These are phyloP conservation scores for Flaveria ramosissima DNA, from an alignment of 129 eudicot genomes.

Conservation along the genomic window DNA sequence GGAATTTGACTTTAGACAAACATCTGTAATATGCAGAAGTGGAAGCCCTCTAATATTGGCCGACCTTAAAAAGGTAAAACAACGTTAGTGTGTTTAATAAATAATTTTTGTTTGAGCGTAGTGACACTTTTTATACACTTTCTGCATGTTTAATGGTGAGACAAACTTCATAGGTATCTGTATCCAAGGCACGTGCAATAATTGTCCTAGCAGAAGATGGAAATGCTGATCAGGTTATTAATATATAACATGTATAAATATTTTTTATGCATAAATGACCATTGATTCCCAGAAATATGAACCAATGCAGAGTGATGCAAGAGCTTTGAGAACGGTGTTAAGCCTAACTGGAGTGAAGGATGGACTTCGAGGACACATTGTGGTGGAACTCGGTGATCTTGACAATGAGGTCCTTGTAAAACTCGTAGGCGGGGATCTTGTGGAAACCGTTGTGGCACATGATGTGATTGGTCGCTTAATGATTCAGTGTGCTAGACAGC, in stretches of 20 bases:
- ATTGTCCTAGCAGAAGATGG: conserved; percentile 92
- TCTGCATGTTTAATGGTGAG: conserved; percentile 21
- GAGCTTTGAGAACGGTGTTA: conserved; percentile 81
- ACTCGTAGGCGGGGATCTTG: conserved; percentile 89
- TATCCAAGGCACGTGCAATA: conserved; percentile 87
- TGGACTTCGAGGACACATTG: conserved; percentile 77
- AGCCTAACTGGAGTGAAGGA: conserved; percentile 87
- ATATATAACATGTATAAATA: conserved; percentile 13
- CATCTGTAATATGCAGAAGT: conserved; percentile 89
- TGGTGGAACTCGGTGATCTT: conserved; percentile 31
- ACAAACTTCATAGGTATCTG: conserved; percentile 60
- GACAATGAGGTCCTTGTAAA: conserved; percentile 50
- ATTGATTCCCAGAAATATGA: conserved; percentile 15
- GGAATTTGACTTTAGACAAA: conserved; percentile 88
- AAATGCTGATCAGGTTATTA: conserved; percentile 83
- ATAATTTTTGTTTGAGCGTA: not conserved
- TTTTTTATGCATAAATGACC: conserved; percentile 10
- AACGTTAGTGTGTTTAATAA: not conserved
- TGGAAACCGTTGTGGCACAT: conserved; percentile 93
- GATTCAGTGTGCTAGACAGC: conserved; percentile 96
- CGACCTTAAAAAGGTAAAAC: conserved; percentile 75
- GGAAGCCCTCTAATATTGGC: conserved; percentile 88
- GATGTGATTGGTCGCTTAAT: conserved; percentile 90
- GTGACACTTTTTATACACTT: not conserved
- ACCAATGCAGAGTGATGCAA: conserved; percentile 79